These are phyloP conservation scores for Lentinula aciculospora DNA, from an alignment of 768 basidiomycete genomes.

Conservation along the genomic window DNA sequence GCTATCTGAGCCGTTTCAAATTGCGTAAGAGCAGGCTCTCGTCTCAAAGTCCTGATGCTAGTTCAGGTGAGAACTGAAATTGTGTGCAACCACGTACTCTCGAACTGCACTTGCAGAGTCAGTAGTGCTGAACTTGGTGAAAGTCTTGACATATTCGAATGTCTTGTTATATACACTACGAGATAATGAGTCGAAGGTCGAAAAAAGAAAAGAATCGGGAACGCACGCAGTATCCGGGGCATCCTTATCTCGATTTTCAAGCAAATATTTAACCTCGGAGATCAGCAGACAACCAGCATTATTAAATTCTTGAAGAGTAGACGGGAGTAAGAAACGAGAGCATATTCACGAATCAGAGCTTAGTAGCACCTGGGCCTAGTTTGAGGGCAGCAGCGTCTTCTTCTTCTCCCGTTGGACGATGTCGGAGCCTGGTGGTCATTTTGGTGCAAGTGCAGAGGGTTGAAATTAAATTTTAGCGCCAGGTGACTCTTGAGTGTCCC, in stretches of 20 bases:
- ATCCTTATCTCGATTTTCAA: slow-evolving; percentile 84
- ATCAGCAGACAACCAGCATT: slow-evolving; percentile 88
- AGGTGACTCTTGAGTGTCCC: neutral
- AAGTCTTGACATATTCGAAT: slow-evolving; percentile 85
- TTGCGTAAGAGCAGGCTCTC: slow-evolving; percentile 76
- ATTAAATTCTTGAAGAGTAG: slow-evolving; percentile 63
- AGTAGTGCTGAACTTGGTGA: slow-evolving; percentile 84
- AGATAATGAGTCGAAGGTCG: neutral
- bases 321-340: neutral
- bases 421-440: slow-evolving; percentile 62
- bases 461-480: neutral
- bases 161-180: slow-evolving; percentile 89
- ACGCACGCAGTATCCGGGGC: slow-evolving; percentile 83
- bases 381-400: slow-evolving; percentile 85
- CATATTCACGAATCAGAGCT: neutral
- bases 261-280: slow-evolving; percentile 86
- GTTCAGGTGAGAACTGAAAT: neutral
- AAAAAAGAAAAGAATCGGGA: neutral
- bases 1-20: slow-evolving; percentile 93
- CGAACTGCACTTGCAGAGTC: slow-evolving; percentile 83
- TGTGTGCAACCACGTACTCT: slow-evolving; percentile 51
- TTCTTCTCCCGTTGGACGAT: slow-evolving; percentile 64
- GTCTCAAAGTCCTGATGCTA: slow-evolving; percentile 59
- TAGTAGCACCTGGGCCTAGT: slow-evolving; percentile 59
- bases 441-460: slow-evolving; percentile 15